A percentile compares a stretch with the other conserved stretches of the same genome.
phyloP scores from a whole-genome alignment of 2,329 filamentous ascomycete species.

The Exutisphaerella laricina region DNA sequence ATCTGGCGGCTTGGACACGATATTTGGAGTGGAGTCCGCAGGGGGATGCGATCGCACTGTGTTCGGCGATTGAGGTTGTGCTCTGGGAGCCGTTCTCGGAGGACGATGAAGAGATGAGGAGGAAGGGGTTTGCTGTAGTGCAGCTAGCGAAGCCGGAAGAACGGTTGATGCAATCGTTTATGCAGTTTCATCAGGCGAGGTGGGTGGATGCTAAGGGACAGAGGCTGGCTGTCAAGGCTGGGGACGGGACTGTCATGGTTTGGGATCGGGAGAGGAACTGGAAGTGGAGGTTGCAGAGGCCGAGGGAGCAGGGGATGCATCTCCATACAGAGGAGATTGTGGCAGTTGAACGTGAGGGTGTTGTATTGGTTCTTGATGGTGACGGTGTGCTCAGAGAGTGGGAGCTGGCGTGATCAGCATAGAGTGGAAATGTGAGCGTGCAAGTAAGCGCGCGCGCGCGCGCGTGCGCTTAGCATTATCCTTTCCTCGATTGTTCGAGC shows the following conservation, averaged over 20 bases:
- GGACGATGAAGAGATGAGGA: neutral
- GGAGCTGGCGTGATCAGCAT: slow-evolving; percentile 3
- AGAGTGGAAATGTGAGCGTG: too few species aligned
- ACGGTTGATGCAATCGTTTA: neutral
- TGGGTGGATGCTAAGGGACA: slow-evolving; percentile 8
- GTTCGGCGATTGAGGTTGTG: neutral
- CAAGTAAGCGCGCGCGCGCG: too few species aligned
- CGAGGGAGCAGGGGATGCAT: slow-evolving; percentile 3
- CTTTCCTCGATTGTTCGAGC: too few species aligned
- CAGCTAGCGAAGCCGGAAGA: neutral
- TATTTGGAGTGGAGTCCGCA: slow-evolving; percentile 7
- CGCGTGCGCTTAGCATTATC: too few species aligned
- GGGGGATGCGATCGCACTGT: slow-evolving; percentile 4
- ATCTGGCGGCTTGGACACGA: slow-evolving; percentile 6
- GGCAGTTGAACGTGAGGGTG: slow-evolving; percentile 5
- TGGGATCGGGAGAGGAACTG: slow-evolving; percentile 10
- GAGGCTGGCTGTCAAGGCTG: slow-evolving; percentile 5
- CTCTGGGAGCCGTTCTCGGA: slow-evolving; percentile 8
- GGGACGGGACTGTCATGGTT: slow-evolving; percentile 6
- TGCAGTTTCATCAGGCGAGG: neutral
- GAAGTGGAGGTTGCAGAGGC: slow-evolving; percentile 13
- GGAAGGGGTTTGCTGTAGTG: neutral
- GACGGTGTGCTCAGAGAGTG: slow-evolving; percentile 12
- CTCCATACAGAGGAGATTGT: neutral
- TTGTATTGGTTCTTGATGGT: slow-evolving; percentile 6